Base-by-base conservation (phyloP, 2,329 filamentous ascomycete species). In the Colletotrichum sublineola region DNA sequence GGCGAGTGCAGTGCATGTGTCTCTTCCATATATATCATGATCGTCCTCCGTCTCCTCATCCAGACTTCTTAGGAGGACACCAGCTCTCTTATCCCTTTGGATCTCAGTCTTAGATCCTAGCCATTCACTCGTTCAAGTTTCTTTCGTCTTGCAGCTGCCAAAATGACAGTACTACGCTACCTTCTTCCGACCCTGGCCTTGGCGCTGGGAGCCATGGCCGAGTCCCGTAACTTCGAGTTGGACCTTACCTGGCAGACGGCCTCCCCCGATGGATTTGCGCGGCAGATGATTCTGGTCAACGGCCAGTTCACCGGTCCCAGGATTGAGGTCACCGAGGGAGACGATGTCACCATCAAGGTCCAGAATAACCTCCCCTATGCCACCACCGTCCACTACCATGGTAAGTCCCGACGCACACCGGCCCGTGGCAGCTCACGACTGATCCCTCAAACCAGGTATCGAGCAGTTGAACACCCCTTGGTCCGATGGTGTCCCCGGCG, bases 231-330 rank as follows among this genome's bases (percentile, higher is more conserved):
- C 61, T 74, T 80, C 55, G 74, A 80, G 7, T 75, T 80, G 40
- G 78, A 76, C 12, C 67, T 81, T 8, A 83, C 83, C 6, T 85
- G 82, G 81, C 80, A 81, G 29, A 76, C 77, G 1, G 66, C 81
- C 42, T 80, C 82, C 0, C 85, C 85, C 0, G 82, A 86, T 78
- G 88, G 88, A 33, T 80, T 83, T 67, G 70, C 78, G 0, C 79
- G 83, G 15, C 74, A 84, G 52, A 84, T 86, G 80, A 76, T 86
- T 73, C 81, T 91, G 53, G 80, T 91, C 76, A 92, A 92, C 74
- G 87, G 86, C 14, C 84, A 89, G 75, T 89, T 88, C 61, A 91
- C 91, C 0, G 92, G 90, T 0, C 91, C 91, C 0, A 80, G 83
- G 1, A 84, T 93, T 11, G 84, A 87, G 60, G 83, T 87, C 11